Evolutionary conservation across 345 rosid genomes (phyloP).

Genomic region (Geranium brycei): DNA sequence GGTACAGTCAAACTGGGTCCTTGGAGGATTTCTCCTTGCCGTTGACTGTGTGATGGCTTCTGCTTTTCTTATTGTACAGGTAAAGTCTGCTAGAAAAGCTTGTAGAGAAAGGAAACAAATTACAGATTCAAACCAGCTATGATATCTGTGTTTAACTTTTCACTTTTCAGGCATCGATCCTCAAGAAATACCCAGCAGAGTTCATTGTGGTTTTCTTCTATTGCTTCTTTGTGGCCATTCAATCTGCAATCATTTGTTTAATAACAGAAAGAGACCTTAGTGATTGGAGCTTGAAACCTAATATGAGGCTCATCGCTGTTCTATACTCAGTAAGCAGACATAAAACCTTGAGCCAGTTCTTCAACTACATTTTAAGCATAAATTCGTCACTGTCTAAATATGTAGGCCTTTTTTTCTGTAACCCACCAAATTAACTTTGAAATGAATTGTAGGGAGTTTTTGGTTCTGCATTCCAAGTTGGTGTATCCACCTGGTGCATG

Average conservation of each 20-base stretch:
- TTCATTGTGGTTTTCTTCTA: conserved; percentile 27
- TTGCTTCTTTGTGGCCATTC: conserved; percentile 40
- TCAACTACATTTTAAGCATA: background rate
- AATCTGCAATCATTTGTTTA: conserved; percentile 30
- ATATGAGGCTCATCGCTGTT: conserved; percentile 22
- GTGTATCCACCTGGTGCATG: conserved; percentile 48
- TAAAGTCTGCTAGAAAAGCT: background rate
- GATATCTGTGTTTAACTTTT: background rate
- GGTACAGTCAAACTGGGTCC: conserved; percentile 22
- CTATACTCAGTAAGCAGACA: conserved; percentile 26
- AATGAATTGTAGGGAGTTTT: conserved; percentile 21
- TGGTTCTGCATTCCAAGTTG: conserved; percentile 53
- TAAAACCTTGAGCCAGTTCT: background rate
- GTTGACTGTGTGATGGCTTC: conserved; percentile 26
- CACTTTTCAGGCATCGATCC: conserved; percentile 21
- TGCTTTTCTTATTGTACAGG: conserved; percentile 31
- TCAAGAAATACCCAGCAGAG: conserved; percentile 32
- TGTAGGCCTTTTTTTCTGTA: too few species aligned
- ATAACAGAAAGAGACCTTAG: conserved; percentile 19
- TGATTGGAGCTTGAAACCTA: conserved; percentile 32
- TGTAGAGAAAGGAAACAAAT: background rate
- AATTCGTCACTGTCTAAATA: too few species aligned
- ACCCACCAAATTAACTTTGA: background rate
- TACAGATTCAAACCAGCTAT: background rate
- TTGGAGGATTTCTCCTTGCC: conserved; percentile 33